Base-by-base conservation (phyloP, 805 yeast species). In the Pichia deserticola region DNA sequence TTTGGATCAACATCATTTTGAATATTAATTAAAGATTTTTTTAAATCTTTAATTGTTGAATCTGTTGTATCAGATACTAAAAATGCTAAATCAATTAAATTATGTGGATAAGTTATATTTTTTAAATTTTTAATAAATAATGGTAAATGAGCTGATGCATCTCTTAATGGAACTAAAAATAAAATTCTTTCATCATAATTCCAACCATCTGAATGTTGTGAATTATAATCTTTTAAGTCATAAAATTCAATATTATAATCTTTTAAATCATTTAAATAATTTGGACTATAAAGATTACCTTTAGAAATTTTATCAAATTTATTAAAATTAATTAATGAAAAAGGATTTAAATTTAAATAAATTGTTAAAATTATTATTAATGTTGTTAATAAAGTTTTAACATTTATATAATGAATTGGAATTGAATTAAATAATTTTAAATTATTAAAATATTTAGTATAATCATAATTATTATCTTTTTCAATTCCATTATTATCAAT, bases 21-120 rank as follows among this genome's bases (percentile, higher is more conserved):
- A 40, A 86, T 71, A 29, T 70, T 78, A 70, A 28, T 68, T 78
- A 90, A 40, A 12, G 28, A 36, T 69, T 57, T 79, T 77, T 33
- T 68, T 65, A 90, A 69, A 45, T 76, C 78, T 35, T 79, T 84
- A 79, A 90, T 75, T n/a, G 97, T 92, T 60, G 86, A 82, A 67
- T 90, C 98, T 27, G 84, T 80, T 1, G 96, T 86, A 67, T 92
- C 98, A 44, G 93, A 83, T 5, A 92, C 95, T 60, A 92, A 68
- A 61, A 92, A 92, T 25, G 97, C 81, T 57, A 78, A 66, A 57
- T 78, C 84, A 41, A 78, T 76, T 54, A 77, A 64, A 53, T 72
- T 62, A 58, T 78, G 84, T 13, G 83, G 84, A 54, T 78, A 78
- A 5, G 82, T 75, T 63, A 78, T 67, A 62, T 78, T 77, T 50